phyloP scores from a whole-genome alignment of 106 monocot species.

The Dioscorea zingiberensis region DNA sequence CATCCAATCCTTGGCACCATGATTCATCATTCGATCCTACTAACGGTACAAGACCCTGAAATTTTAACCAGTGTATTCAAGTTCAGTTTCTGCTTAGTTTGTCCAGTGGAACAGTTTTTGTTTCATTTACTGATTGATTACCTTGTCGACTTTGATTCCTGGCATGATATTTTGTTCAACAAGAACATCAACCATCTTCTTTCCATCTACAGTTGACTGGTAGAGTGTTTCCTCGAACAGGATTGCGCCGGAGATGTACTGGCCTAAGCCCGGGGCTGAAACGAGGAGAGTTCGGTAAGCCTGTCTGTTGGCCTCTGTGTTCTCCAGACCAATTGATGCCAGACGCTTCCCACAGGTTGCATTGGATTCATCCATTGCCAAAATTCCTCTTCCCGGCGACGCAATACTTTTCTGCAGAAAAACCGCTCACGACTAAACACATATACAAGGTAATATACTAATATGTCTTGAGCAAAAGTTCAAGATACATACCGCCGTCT shows the following conservation, averaged over 20 bases:
- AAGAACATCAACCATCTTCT: conserved; percentile 96
- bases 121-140: conserved; percentile 1
- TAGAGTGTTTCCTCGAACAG: conserved; percentile 96
- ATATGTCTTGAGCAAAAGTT: too few relatives aligned
- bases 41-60: conserved; percentile 90
- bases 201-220: conserved; percentile 69
- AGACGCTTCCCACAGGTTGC: conserved; percentile 95
- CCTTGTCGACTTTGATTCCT: conserved; percentile 99
- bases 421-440: too few relatives aligned
- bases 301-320: conserved; percentile 93
- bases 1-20: conserved; percentile 96
- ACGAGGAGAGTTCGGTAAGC: conserved; percentile 92
- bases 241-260: conserved; percentile 92
- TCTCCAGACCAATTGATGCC: conserved; percentile 87
- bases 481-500: conserved; percentile 68
- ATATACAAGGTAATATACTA: too few relatives aligned
- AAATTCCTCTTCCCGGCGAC: conserved; percentile 85
- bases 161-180: conserved; percentile 68
- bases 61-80: background rate
- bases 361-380: conserved; percentile 97
- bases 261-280: conserved; percentile 68
- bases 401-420: conserved; percentile 83
- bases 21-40: conserved; percentile 90
- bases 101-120: too few relatives aligned
- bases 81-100: too few relatives aligned